A percentile compares a stretch with the other conserved stretches of the same genome.
phyloP scores from a whole-genome alignment of 2,329 filamentous ascomycete species.

The Colletotrichum euphorbiae region DNA sequence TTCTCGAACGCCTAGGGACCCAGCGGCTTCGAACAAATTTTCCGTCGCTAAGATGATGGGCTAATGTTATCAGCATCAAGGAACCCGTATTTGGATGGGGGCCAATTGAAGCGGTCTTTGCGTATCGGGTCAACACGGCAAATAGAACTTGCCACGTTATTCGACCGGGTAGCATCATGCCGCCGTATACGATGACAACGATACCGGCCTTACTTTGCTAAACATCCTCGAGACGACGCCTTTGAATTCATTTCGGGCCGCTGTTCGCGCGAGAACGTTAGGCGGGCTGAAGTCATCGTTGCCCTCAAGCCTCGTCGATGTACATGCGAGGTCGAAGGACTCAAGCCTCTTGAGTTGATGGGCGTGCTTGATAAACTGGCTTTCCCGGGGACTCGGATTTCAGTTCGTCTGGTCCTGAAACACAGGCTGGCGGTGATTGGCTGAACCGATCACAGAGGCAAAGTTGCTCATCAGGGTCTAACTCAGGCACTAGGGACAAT shows the following conservation, averaged over 20 bases:
- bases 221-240: background rate
- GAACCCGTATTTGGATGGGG: slow-evolving; percentile 29
- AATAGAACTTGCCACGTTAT: slow-evolving; percentile 12
- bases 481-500: slow-evolving; percentile 29
- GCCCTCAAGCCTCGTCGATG: slow-evolving; percentile 9
- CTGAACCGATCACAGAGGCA: slow-evolving; percentile 18
- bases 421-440: slow-evolving; percentile 24
- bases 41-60: slow-evolving; percentile 31
- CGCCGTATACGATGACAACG: slow-evolving; percentile 4
- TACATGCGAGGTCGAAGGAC: background rate
- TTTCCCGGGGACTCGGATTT: slow-evolving; percentile 9
- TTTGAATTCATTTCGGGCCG: slow-evolving; percentile 9
- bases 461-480: slow-evolving; percentile 31
- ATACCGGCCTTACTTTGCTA: background rate
- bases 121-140: slow-evolving; percentile 12
- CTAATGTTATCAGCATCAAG: slow-evolving; percentile 12
- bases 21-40: slow-evolving; percentile 29
- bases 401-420: slow-evolving; percentile 23
- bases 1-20: slow-evolving; percentile 19
- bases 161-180: slow-evolving; percentile 7
- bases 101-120: slow-evolving; percentile 28
- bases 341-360: background rate
- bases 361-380: slow-evolving; percentile 8
- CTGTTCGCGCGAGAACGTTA: background rate
- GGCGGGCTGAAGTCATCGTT: background rate